Evolutionary conservation across 1,284 basidiomycete species (phyloP).

Genomic region (Porogramme epimiltina): DNA sequence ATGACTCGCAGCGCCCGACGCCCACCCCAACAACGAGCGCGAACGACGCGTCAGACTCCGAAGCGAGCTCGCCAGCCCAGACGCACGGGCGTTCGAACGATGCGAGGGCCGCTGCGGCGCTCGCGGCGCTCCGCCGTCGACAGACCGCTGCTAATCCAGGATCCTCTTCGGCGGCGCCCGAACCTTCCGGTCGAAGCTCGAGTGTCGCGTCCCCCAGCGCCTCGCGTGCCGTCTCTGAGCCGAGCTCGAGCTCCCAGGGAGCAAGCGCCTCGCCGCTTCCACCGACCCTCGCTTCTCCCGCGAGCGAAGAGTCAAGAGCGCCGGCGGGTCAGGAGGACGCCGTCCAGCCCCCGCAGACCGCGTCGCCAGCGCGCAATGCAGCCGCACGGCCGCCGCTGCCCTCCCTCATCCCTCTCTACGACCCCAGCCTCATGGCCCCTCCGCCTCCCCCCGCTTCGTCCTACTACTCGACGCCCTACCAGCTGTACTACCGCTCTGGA

Average conservation of each 20-base stretch:
- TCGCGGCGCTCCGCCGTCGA: constrained; percentile 14
- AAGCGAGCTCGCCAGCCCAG: background rate
- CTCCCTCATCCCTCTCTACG: constrained; percentile 45
- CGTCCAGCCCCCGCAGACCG: too few species aligned
- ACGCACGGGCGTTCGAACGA: background rate
- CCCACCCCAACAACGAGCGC: constrained; percentile 6
- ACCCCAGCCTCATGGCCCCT: constrained; percentile 23
- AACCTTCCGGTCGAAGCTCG: background rate
- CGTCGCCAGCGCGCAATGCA: too few species aligned
- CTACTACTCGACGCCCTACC: constrained; percentile 6
- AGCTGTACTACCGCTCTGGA: background rate
- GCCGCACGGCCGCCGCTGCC: constrained; percentile 30
- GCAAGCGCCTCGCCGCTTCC: background rate
- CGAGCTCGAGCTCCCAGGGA: background rate
- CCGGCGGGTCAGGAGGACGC: constrained; percentile 19
- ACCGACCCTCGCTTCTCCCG: background rate
- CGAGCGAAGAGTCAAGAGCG: constrained; percentile 1
- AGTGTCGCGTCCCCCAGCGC: background rate
- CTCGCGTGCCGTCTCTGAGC: background rate
- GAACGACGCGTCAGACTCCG: background rate
- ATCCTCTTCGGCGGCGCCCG: background rate
- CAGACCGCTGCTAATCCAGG: background rate
- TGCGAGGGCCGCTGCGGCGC: constrained; percentile 13
- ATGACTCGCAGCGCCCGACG: constrained; percentile 2
- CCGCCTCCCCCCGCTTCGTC: background rate